Evolutionary conservation across 192 early-diverging fungal genomes (phyloP), one percentile per base, ranked within the genome.

Genomic region (Rhizophagus sp.): DNA sequence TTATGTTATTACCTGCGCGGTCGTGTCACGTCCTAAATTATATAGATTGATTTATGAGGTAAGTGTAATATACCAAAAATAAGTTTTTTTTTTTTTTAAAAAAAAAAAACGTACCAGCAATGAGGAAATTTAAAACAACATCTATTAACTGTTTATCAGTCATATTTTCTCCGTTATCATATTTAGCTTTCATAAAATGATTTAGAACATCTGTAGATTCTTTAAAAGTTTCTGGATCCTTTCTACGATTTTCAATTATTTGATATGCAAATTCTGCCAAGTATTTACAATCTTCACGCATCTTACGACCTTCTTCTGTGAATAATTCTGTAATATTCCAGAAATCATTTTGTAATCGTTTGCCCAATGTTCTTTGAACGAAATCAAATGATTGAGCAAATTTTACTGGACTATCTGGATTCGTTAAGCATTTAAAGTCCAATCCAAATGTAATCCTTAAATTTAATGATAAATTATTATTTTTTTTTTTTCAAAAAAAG

Each of bases 381-480:
- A 76, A 80, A 69, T 91, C 90, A 78, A 91, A 91, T 12, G 89
- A 78, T 4, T 49, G 64, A 0, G 88, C 89, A 84, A 92, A 90
- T 11, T 80, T 79, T 13, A 79, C 69, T 64, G 73, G 79, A 0
- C 82, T 75, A 4, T 70, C 77, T 4, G 83, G 81, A 25, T 82
- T 76, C 15, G 47, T 76, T 22, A 86, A 80, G 22, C 81, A 82
- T 9, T 81, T 79, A 33, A 86, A 82, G 15, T 83, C 77, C n/a
- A 82, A 69, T 11, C 82, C 79, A 63, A 86, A 86, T 9, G 79
- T 81, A 39, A 86, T 86, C 74, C 83, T 83, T 67, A 30, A 34
- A 67, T 67, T 67, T 15, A 34, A 67, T 34, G 13, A 67, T 5
- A 47, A 47, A 47, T 47, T 0, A 68, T 13, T 33, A 3, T 34